phyloP scores from a whole-genome alignment of 192 early-diverging fungal genomes.

The Umbelopsis ramanniana region DNA sequence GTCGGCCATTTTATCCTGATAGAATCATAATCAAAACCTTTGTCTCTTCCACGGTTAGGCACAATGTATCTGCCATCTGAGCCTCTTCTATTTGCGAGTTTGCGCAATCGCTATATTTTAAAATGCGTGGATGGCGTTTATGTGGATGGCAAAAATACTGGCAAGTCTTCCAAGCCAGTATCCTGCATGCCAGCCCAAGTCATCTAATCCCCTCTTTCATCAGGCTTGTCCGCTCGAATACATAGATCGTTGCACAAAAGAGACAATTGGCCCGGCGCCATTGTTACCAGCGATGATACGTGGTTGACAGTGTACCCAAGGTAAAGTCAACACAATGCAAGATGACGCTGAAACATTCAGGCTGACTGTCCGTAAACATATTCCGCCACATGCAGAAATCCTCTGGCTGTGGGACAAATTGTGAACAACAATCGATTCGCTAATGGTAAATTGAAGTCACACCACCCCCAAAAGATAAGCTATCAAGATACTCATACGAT shows the following conservation, averaged over 20 bases:
- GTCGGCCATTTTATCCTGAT: not conserved
- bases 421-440: conserved; percentile 49
- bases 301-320: conserved; percentile 42
- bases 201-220: not conserved
- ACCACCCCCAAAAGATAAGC: not conserved
- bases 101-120: conserved; percentile 51
- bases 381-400: conserved; percentile 37
- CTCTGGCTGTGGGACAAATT: conserved; percentile 49
- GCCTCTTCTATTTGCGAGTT: conserved; percentile 47
- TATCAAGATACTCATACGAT: not conserved
- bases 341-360: not conserved
- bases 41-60: conserved; percentile 16
- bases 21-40: not conserved
- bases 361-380: not conserved
- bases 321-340: not conserved
- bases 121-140: conserved; percentile 52
- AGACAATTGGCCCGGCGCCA: conserved; percentile 52
- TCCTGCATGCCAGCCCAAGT: not conserved
- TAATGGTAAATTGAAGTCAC: conserved; percentile 39
- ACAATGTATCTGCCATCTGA: conserved; percentile 48
- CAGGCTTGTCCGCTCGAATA: conserved; percentile 46
- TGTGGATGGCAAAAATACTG: conserved; percentile 46
- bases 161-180: not conserved
- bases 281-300: conserved; percentile 42
- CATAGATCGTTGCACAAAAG: conserved; percentile 44